Evolutionary conservation across 305 asterid genomes (phyloP).

Genomic region (Ajuga reptans): DNA sequence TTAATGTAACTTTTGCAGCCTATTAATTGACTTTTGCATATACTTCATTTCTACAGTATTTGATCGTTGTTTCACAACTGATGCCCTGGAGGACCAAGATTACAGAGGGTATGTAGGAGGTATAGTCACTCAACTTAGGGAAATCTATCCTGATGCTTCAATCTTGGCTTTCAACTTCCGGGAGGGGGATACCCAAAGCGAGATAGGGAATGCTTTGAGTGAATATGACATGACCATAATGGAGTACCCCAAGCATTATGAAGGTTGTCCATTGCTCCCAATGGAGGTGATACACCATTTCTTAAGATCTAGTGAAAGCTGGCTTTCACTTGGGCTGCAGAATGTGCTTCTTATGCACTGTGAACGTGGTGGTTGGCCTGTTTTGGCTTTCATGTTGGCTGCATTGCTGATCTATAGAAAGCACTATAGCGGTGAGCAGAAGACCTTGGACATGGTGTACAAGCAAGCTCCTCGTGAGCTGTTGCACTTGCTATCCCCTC

Average conservation of each 20-base stretch:
- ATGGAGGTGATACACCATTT: conserved; percentile 96
- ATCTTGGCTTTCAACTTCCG: conserved; percentile 80
- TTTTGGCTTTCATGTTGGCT: conserved; percentile 89
- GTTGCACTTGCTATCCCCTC: conserved; percentile 63
- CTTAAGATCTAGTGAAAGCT: conserved; percentile 82
- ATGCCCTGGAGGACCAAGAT: conserved; percentile 56
- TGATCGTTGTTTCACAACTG: conserved; percentile 84
- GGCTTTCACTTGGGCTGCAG: conserved; percentile 88
- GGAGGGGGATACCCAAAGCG: conserved; percentile 55
- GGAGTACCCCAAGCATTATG: conserved; percentile 93
- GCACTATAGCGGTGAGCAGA: conserved; percentile 76
- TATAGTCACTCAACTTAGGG: conserved; percentile 59
- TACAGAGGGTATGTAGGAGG: conserved; percentile 69
- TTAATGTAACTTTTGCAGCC: conserved; percentile 1
- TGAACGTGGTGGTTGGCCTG: conserved; percentile 95
- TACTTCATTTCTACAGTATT: conserved; percentile 48
- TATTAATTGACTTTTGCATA: conserved; percentile 17
- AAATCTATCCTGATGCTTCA: conserved; percentile 69
- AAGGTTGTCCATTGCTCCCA: conserved; percentile 83
- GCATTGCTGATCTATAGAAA: conserved; percentile 74
- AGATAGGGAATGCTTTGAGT: conserved; percentile 58
- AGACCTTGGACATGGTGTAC: conserved; percentile 88
- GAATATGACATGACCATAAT: conserved; percentile 80
- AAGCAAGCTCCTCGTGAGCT: conserved; percentile 93
- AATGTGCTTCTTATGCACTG: conserved; percentile 90